phyloP scores from a whole-genome alignment of 2,329 filamentous ascomycete genomes.

The Neopestalotiopsis rosae region DNA sequence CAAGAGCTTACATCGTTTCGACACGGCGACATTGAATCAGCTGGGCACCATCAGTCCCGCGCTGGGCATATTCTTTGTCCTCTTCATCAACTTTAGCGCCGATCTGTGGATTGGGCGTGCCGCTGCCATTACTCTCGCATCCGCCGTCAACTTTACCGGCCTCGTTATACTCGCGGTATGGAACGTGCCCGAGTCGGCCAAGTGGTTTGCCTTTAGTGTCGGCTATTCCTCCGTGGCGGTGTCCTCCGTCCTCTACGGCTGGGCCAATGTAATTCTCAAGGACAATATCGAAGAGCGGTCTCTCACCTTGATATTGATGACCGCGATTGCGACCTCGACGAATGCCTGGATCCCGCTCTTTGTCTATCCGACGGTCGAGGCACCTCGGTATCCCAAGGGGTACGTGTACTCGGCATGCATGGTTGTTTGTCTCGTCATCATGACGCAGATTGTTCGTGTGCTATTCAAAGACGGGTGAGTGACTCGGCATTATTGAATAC shows the following conservation, averaged over 20 bases:
- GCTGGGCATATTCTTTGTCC: slow-evolving; percentile 60
- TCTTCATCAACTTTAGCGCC: slow-evolving; percentile 59
- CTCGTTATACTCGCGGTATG: slow-evolving; percentile 60
- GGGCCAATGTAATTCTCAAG: slow-evolving; percentile 57
- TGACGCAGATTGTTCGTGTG: slow-evolving; percentile 15
- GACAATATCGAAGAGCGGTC: slow-evolving; percentile 52
- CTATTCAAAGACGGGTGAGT: slow-evolving; percentile 14
- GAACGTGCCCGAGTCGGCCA: slow-evolving; percentile 58
- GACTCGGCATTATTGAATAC: not conserved
- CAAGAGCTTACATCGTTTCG: slow-evolving; percentile 57
- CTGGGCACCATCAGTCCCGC: slow-evolving; percentile 57
- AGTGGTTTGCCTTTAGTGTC: slow-evolving; percentile 59
- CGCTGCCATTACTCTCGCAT: slow-evolving; percentile 59
- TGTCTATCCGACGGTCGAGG: slow-evolving; percentile 52
- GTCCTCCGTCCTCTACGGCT: slow-evolving; percentile 61
- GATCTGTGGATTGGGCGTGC: slow-evolving; percentile 58
- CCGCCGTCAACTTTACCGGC: slow-evolving; percentile 56
- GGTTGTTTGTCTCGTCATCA: slow-evolving; percentile 12
- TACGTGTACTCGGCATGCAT: slow-evolving; percentile 26
- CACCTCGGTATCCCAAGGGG: slow-evolving; percentile 48
- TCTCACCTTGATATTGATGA: slow-evolving; percentile 56
- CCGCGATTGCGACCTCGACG: slow-evolving; percentile 57
- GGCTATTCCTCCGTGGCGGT: slow-evolving; percentile 55
- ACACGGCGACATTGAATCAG: slow-evolving; percentile 52
- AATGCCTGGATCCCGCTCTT: slow-evolving; percentile 62